A percentile compares a stretch with the other conserved stretches of the same genome.
phyloP scores from a whole-genome alignment of 2,329 filamentous ascomycete species.

The Amauroascus niger region DNA sequence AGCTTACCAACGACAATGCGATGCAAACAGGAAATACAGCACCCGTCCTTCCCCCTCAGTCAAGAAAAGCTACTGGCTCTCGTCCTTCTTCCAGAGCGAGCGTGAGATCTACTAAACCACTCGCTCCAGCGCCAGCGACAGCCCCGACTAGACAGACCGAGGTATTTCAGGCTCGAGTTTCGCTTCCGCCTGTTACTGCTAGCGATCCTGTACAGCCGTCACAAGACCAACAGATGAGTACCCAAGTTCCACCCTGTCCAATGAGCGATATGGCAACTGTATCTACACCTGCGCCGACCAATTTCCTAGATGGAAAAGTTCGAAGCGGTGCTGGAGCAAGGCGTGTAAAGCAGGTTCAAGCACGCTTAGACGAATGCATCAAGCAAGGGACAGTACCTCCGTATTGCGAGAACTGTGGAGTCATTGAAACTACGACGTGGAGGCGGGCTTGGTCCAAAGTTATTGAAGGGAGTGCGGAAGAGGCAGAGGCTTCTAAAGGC shows the following conservation, averaged over 20 bases:
- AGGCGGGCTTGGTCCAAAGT: slow-evolving; percentile 81
- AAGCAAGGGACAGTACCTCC: slow-evolving; percentile 74
- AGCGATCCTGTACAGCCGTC: slow-evolving; percentile 21
- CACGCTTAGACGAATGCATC: slow-evolving; percentile 50
- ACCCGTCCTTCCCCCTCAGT: slow-evolving; percentile 22
- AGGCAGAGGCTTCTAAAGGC: slow-evolving; percentile 62
- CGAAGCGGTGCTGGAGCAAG: slow-evolving; percentile 47
- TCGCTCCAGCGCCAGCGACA: slow-evolving; percentile 24
- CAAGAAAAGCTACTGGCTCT: slow-evolving; percentile 25
- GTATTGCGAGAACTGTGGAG: slow-evolving; percentile 85
- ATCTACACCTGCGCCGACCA: slow-evolving; percentile 29
- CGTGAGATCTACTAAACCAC: slow-evolving; percentile 29
- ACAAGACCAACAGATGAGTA: slow-evolving; percentile 29
- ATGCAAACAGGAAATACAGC: slow-evolving; percentile 19
- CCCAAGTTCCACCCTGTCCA: slow-evolving; percentile 36
- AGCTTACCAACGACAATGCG: slow-evolving; percentile 17
- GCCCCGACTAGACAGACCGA: slow-evolving; percentile 11
- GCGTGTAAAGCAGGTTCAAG: slow-evolving; percentile 56
- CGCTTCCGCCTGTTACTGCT: slow-evolving; percentile 8
- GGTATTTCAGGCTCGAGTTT: not conserved
- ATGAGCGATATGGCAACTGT: slow-evolving; percentile 38
- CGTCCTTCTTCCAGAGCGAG: slow-evolving; percentile 33
- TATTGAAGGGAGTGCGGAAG: slow-evolving; percentile 57
- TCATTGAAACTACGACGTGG: slow-evolving; percentile 95
- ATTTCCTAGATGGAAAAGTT: slow-evolving; percentile 28